These are phyloP conservation scores for Nymphaea thermarum DNA, from an alignment of 164 flowering plant genomes.

Conservation along the genomic window DNA sequence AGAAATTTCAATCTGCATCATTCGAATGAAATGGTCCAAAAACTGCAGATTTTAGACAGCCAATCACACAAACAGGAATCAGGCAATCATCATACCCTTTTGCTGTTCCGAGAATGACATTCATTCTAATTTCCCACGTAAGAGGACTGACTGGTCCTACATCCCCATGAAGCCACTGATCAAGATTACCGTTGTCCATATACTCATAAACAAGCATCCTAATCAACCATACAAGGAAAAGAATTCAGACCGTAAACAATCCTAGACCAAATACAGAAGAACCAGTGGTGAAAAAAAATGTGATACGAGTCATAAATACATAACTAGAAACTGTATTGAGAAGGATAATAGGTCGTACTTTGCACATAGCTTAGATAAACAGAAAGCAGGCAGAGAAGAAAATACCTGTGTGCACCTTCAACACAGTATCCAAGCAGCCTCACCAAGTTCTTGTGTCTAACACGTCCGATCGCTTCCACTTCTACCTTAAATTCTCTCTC, in stretches of 20 bases:
- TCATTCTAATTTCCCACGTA: constrained; percentile 90
- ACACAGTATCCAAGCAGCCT: constrained; percentile 92
- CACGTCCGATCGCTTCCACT: constrained; percentile 97
- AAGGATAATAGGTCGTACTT: neutral
- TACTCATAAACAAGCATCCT: constrained; percentile 99
- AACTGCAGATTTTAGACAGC: neutral
- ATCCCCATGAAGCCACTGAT: constrained; percentile 97
- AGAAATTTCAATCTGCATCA: neutral
- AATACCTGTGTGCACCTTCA: constrained; percentile 95
- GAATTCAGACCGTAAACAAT: neutral
- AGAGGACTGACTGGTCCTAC: constrained; percentile 86
- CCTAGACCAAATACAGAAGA: neutral
- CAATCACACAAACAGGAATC: neutral
- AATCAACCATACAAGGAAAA: constrained; percentile 3
- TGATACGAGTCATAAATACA: neutral
- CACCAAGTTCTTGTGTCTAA: constrained; percentile 91
- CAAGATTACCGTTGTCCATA: constrained; percentile 89
- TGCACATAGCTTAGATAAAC: neutral
- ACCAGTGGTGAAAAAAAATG: neutral
- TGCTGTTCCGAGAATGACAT: constrained; percentile 79
- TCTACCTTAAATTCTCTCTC: constrained; percentile 90
- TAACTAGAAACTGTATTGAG: neutral
- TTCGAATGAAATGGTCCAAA: neutral
- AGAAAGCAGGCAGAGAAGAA: neutral
- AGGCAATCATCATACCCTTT: constrained; percentile 48